A percentile compares a stretch with the other conserved stretches of the same genome.
Evolutionary conservation across 2,329 filamentous ascomycete species (phyloP).

Genomic region (Alternaria brassicae): DNA sequence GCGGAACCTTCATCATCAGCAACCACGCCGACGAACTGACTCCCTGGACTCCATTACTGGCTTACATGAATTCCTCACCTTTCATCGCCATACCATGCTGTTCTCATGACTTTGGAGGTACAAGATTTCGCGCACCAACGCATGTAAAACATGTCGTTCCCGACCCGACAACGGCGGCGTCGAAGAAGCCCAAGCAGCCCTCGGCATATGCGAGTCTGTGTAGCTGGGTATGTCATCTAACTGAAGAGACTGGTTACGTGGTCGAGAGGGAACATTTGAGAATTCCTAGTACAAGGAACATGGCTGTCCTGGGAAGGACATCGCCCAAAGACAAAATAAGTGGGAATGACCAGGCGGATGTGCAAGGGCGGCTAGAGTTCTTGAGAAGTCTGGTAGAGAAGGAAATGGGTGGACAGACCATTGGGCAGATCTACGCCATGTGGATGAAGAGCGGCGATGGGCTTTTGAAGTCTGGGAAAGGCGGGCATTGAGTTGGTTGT

Average conservation of each 20-base stretch:
- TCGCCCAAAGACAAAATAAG: constrained; percentile 60
- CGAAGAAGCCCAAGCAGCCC: constrained; percentile 50
- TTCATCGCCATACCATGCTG: constrained; percentile 97
- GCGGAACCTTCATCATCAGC: constrained; percentile 87
- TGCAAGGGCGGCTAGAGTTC: not conserved
- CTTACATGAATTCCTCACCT: constrained; percentile 74
- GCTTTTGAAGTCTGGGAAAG: constrained; percentile 54
- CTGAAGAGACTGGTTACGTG: constrained; percentile 73
- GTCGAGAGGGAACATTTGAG: constrained; percentile 85
- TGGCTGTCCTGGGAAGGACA: constrained; percentile 74
- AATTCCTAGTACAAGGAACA: constrained; percentile 91
- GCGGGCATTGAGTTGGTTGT: constrained; percentile 45
- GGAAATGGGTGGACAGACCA: constrained; percentile 53
- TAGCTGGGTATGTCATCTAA: constrained; percentile 75
- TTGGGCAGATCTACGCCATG: constrained; percentile 54
- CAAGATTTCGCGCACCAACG: constrained; percentile 68
- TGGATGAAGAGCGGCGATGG: constrained; percentile 62
- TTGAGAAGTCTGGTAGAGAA: constrained; percentile 66
- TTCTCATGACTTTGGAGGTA: constrained; percentile 83
- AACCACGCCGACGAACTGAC: constrained; percentile 98
- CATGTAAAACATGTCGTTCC: constrained; percentile 26
- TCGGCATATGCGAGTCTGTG: constrained; percentile 87
- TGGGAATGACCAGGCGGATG: constrained; percentile 38
- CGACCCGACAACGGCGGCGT: constrained; percentile 23
- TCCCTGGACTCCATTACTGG: constrained; percentile 91